Conservation (phyloP, 495 filamentous ascomycete genomes). For the Hamigera avellanea region DNA sequence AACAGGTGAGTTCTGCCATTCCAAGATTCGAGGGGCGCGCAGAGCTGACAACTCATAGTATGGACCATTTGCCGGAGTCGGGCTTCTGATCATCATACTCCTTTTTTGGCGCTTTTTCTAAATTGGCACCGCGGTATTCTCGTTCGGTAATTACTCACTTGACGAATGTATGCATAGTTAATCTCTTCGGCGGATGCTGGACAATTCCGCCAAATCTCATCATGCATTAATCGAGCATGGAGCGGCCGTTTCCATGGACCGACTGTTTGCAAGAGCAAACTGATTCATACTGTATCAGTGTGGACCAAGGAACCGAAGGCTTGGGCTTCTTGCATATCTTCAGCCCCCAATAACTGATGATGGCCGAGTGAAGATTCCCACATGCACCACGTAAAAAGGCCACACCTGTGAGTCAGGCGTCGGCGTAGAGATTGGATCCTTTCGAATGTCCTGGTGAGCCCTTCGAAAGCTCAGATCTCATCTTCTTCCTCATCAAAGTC, state of each 20-base stretch:
- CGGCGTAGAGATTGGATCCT: no score
- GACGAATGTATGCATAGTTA: conserved; percentile 35
- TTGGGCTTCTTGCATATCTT: no score
- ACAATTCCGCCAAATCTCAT: conserved; percentile 16
- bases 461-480: conserved; percentile 52
- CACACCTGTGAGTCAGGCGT: no score
- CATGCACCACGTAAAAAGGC: no score
- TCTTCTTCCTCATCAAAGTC: conserved; percentile 99
- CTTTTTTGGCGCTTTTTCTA: conserved; percentile 91
- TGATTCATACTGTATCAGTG: no score
- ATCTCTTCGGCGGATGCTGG: conserved; percentile 28
- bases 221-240: not conserved
- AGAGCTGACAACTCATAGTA: conserved; percentile 43
- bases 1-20: conserved; percentile 51
- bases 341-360: no score
- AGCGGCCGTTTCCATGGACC: no score
- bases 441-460: no score
- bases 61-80: conserved; percentile 73
- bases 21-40: not conserved
- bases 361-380: no score
- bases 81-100: conserved; percentile 68
- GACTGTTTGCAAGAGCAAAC: no score
- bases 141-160: conserved; percentile 8
- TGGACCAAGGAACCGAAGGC: no score
- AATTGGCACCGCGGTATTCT: conserved; percentile 3